These are phyloP conservation scores for Persicaria maculosa DNA, from an alignment of 148 eudicot genomes.

Conservation along the genomic window DNA sequence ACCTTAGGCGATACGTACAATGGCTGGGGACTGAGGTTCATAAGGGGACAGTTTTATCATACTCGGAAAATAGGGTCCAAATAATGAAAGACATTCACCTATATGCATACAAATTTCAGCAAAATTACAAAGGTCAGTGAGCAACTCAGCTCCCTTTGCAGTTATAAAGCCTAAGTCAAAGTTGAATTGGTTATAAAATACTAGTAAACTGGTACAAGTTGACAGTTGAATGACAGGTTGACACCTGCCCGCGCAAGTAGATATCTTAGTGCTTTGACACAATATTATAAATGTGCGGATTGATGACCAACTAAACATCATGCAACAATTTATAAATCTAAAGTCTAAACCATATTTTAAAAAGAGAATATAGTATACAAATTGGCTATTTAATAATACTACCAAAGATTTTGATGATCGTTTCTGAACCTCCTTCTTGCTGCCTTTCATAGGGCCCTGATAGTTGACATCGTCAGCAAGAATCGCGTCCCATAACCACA, in stretches of 20 bases:
- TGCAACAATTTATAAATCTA: neutral
- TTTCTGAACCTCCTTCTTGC: conserved; percentile 36
- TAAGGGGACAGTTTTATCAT: too few relatives aligned
- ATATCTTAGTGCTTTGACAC: neutral
- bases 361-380: neutral
- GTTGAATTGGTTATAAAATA: too few relatives aligned
- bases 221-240: neutral
- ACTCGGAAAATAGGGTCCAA: neutral
- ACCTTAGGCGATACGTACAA: too few relatives aligned
- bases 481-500: conserved; percentile 45
- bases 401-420: conserved; percentile 54
- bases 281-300: neutral
- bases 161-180: neutral
- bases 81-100: neutral
- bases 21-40: too few relatives aligned
- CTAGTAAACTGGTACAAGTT: neutral
- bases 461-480: conserved; percentile 35
- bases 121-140: neutral
- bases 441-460: conserved; percentile 28
- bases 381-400: neutral
- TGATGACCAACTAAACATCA: neutral
- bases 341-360: neutral
- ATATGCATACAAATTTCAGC: neutral
- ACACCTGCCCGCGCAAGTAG: neutral
- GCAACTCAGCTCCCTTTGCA: neutral